phyloP scores from a whole-genome alignment of 2,329 filamentous ascomycete species.

The Colletotrichum chrysophilum region DNA sequence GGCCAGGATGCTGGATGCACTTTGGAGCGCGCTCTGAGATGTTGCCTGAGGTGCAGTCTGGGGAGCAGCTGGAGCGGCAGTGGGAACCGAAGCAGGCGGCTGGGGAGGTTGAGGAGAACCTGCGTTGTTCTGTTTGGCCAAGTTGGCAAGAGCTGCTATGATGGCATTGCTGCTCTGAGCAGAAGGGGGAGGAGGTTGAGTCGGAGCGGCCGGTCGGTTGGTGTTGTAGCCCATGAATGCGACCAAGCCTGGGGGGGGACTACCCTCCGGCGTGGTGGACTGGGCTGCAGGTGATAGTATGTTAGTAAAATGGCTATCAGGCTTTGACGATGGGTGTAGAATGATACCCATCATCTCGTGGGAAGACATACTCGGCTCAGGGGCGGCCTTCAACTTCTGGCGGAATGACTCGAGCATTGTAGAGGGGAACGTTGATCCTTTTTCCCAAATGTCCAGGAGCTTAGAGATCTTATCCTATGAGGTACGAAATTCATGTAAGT shows the following conservation, averaged over 20 bases:
- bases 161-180: constrained; percentile 64
- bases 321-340: neutral
- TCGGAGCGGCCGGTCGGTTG: constrained; percentile 29
- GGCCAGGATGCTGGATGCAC: neutral
- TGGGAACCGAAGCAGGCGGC: neutral
- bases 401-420: constrained; percentile 83
- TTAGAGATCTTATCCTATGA: constrained; percentile 95
- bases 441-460: constrained; percentile 97
- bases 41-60: constrained; percentile 25
- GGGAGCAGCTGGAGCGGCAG: constrained; percentile 26
- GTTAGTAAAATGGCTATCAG: neutral
- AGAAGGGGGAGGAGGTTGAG: constrained; percentile 42
- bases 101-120: constrained; percentile 38
- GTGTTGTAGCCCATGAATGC: constrained; percentile 38
- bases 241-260: constrained; percentile 54
- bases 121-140: constrained; percentile 75
- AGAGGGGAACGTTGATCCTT: constrained; percentile 86
- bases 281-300: constrained; percentile 48
- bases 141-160: constrained; percentile 79
- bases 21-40: constrained; percentile 22
- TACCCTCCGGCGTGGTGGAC: constrained; percentile 75
- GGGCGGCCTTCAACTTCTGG: constrained; percentile 71
- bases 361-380: constrained; percentile 66
- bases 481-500: constrained; percentile 46
- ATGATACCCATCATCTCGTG: neutral